Percentiles rank a stretch among this genome's conserved stretches.
Conservation (phyloP, 179 eudicot genomes). For the Nepenthes alata region DNA sequence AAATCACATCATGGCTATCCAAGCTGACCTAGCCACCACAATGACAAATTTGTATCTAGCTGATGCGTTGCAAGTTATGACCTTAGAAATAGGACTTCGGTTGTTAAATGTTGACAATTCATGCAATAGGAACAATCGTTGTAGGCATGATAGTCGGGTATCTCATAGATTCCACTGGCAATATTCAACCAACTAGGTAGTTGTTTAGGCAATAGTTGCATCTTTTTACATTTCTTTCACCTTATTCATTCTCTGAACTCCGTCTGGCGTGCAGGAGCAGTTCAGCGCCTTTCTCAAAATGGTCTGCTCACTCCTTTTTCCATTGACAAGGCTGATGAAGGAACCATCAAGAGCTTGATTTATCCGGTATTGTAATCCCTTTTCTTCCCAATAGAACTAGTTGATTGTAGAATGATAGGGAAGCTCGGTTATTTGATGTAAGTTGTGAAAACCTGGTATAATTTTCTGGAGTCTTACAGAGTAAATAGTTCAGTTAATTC, state of each 20-base stretch:
- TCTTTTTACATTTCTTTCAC: background rate
- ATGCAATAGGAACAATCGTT: too few species aligned
- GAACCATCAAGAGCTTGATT: constrained; percentile 58
- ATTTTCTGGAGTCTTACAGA: too few species aligned
- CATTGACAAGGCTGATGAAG: constrained; percentile 68
- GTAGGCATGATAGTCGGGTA: too few species aligned
- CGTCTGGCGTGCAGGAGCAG: constrained; percentile 50
- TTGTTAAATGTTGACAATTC: too few species aligned
- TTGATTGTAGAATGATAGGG: background rate
- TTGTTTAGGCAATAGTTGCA: too few species aligned
- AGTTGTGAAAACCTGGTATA: background rate
- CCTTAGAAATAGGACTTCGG: too few species aligned
- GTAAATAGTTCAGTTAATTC: background rate
- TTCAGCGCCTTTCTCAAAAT: constrained; percentile 72
- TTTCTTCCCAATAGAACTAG: background rate
- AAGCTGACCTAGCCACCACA: too few species aligned
- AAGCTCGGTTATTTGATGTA: background rate
- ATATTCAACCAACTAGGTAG: too few species aligned
- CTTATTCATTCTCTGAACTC: background rate
- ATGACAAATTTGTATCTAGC: too few species aligned
- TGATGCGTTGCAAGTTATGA: too few species aligned
- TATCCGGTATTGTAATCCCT: constrained; percentile 47
- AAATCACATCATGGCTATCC: too few species aligned
- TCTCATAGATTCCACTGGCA: too few species aligned
- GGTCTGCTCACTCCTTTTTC: constrained; percentile 60